These are phyloP conservation scores for Starmerella sirachaensis DNA, from an alignment of 805 yeast species.

Conservation along the genomic window DNA sequence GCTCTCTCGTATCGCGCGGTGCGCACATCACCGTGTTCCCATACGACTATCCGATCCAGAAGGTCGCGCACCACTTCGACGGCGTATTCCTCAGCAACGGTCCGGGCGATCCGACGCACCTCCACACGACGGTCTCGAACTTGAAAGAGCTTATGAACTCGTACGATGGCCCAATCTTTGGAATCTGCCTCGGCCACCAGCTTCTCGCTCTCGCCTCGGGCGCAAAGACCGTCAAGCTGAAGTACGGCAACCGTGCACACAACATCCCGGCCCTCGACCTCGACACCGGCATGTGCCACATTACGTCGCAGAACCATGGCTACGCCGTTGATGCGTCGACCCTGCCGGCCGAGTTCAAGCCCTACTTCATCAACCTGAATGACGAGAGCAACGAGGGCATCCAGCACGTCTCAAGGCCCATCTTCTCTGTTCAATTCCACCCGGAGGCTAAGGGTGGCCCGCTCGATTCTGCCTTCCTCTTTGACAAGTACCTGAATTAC, in stretches of 20 bases:
- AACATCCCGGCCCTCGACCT: constrained; percentile 92
- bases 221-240: constrained; percentile 81
- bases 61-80: constrained; percentile 82
- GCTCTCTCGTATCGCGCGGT: constrained; percentile 89
- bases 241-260: constrained; percentile 98
- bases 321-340: constrained; percentile 85
- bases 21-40: constrained; percentile 96
- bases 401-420: constrained; percentile 77
- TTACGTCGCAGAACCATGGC: constrained; percentile 98
- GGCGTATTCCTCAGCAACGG: constrained; percentile 93
- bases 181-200: constrained; percentile 97
- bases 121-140: constrained; percentile 63
- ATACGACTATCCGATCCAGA: constrained; percentile 83
- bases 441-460: constrained; percentile 99
- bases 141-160: constrained; percentile 59
- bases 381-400: constrained; percentile 97
- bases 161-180: constrained; percentile 69
- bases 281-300: constrained; percentile 85
- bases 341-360: constrained; percentile 64
- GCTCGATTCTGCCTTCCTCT: constrained; percentile 76
- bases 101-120: constrained; percentile 95
- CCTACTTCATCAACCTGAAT: constrained; percentile 83
- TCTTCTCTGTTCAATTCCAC: constrained; percentile 59
- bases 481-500: constrained; percentile 74
- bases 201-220: constrained; percentile 90